A percentile compares a stretch with the other conserved stretches of the same genome.
Evolutionary conservation across 768 basidiomycete genomes (phyloP).

Genomic region (Podaxis sp.): DNA sequence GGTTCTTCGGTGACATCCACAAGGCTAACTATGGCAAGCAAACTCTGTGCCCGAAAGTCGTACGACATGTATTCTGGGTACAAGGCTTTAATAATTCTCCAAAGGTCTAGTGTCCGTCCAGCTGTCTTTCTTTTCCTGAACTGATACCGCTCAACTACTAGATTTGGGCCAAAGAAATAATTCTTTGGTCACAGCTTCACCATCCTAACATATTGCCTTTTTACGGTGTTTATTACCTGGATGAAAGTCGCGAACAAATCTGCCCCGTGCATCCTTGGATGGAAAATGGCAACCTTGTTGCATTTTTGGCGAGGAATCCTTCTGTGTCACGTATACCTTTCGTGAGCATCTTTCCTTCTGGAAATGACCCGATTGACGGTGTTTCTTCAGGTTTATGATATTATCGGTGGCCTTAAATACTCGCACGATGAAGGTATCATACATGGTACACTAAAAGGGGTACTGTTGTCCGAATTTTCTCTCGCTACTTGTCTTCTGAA

Average conservation of each 20-base stretch:
- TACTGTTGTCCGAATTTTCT: background rate
- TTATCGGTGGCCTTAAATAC: slow-evolving; percentile 13
- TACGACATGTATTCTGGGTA: slow-evolving; percentile 19
- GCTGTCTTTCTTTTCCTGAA: slow-evolving; percentile 15
- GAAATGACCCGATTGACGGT: background rate
- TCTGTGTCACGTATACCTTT: background rate
- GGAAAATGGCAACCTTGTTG: slow-evolving; percentile 10
- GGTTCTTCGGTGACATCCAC: background rate
- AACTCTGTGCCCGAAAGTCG: slow-evolving; percentile 15
- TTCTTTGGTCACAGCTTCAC: slow-evolving; percentile 1
- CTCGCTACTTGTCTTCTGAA: background rate
- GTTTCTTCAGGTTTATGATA: slow-evolving; percentile 10
- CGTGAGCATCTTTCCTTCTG: background rate
- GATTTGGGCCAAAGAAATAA: background rate
- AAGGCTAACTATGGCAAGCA: background rate
- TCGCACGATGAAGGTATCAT: slow-evolving; percentile 14
- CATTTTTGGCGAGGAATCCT: slow-evolving; percentile 3
- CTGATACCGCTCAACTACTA: slow-evolving; percentile 18
- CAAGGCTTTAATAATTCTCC: slow-evolving; percentile 16
- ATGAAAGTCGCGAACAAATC: background rate
- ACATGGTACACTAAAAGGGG: slow-evolving; percentile 18
- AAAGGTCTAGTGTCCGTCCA: slow-evolving; percentile 18
- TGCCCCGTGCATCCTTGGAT: slow-evolving; percentile 15
- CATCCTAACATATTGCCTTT: slow-evolving; percentile 6
- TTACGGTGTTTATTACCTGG: background rate